phyloP scores from a whole-genome alignment of 164 flowering plant species.

The Santalum album region DNA sequence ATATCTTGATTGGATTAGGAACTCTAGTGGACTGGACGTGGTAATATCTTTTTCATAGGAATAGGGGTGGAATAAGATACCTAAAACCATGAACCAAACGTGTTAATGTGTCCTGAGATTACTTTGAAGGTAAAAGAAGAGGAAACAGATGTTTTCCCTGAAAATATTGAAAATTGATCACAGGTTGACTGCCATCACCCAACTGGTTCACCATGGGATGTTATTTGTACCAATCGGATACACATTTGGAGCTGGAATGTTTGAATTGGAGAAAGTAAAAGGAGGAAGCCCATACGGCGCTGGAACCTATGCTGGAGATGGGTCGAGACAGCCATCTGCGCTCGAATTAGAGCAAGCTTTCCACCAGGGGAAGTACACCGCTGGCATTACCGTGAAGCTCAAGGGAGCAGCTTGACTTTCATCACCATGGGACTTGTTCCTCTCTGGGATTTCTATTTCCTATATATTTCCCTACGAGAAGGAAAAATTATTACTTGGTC shows the following conservation, averaged over 20 bases:
- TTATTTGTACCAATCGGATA: constrained; percentile 85
- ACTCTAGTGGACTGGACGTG: too few relatives aligned
- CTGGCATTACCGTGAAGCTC: constrained; percentile 69
- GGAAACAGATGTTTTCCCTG: neutral
- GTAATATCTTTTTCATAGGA: too few relatives aligned
- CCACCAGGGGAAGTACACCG: constrained; percentile 79
- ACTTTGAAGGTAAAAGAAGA: neutral
- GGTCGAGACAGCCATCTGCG: constrained; percentile 69
- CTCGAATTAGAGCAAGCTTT: constrained; percentile 73
- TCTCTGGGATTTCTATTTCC: constrained; percentile 3
- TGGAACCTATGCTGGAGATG: constrained; percentile 87
- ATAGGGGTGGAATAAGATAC: too few relatives aligned
- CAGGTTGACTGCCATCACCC: constrained; percentile 87
- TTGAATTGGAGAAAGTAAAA: constrained; percentile 78
- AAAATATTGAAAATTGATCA: neutral
- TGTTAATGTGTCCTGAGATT: neutral
- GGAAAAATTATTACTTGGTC: constrained; percentile 10
- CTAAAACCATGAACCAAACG: too few relatives aligned
- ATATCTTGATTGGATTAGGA: too few relatives aligned
- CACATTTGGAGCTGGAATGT: constrained; percentile 95
- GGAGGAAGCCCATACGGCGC: constrained; percentile 94
- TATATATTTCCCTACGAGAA: constrained; percentile 2
- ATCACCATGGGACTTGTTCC: neutral
- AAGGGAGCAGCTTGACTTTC: constrained; percentile 45
- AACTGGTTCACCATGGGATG: constrained; percentile 88